Evolutionary conservation across 257 asterid genomes (phyloP), one percentile per base, ranked within the genome.

Genomic region (Hygrophila difformis): DNA sequence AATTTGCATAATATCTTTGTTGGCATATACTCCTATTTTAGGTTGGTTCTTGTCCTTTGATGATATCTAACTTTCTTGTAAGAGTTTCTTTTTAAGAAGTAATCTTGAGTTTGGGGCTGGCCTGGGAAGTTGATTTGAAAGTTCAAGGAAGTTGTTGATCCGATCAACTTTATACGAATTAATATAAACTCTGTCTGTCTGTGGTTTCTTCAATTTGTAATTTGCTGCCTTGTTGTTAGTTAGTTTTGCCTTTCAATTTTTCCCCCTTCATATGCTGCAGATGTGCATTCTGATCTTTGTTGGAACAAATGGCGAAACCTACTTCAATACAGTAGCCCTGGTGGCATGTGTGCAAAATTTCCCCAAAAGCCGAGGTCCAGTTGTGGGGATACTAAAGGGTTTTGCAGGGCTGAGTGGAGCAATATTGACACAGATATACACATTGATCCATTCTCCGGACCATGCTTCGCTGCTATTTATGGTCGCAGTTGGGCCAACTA

Each of bases 241-340:
- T 8, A 15, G 12, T 18, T 14, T 12, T n/a, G 18, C n/a, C n/a
- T n/a, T n/a, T n/a, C n/a, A n/a, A n/a, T n/a, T n/a, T n/a, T 38
- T 13, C 9, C 44, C 43, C 47, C 26, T 49, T 20, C 16, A 37
- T 21, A 36, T 16, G 35, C 68, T 16, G 35, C 68, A 80, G 87
- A 69, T 80, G 78, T 80, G 93, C 57, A 55, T 77, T 64, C 80
- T 80, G 31, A 71, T 80, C 58, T 77, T 74, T 24, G 35, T 76
- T 7, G 93, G 83, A 60, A 71, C 87, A 56, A 80, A 76, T 21
- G 86, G 87, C 1, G 86, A 76, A 62, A 80, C 87, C 26, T 79
- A 70, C 64, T 76, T 79, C 68, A 76, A 79, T 33, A 76, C 85
- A 18, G 80, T 61, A 31, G 64, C 86, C 16, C 48, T 74, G 1